Conservation (phyloP, 108 stramenopile genomes). For the Skeletonema marinoi region DNA sequence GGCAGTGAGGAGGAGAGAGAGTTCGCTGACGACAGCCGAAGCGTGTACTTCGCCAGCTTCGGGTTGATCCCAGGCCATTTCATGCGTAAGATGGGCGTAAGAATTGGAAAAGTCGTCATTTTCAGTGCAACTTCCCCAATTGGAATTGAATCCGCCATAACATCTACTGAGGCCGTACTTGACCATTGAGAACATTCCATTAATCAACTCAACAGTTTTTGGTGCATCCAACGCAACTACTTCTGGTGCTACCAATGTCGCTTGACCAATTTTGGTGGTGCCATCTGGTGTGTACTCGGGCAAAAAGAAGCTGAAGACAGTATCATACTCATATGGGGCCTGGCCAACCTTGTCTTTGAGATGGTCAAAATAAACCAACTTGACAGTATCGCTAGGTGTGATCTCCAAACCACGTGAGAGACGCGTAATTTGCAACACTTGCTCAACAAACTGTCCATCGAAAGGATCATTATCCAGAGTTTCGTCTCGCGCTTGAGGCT, state of each 20-base stretch:
- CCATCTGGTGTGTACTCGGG: constrained; percentile 51
- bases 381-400: neutral
- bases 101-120: constrained; percentile 17
- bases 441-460: constrained; percentile 63
- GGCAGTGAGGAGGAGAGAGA: constrained; percentile 54
- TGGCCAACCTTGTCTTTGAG: constrained; percentile 38
- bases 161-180: constrained; percentile 52
- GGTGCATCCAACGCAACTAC: constrained; percentile 49
- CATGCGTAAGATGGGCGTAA: neutral
- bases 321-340: constrained; percentile 40
- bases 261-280: constrained; percentile 6
- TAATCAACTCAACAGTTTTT: constrained; percentile 35
- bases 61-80: constrained; percentile 9
- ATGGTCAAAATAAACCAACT: neutral
- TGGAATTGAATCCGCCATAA: constrained; percentile 36
- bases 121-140: constrained; percentile 19
- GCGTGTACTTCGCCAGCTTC: constrained; percentile 15
- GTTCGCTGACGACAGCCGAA: constrained; percentile 20
- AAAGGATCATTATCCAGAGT: constrained; percentile 63
- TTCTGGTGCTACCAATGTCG: constrained; percentile 50
- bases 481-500: constrained; percentile 52
- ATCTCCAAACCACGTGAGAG: neutral
- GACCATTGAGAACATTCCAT: constrained; percentile 54
- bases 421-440: constrained; percentile 43
- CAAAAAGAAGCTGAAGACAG: constrained; percentile 57